Base-by-base conservation (phyloP, 148 eudicot genomes). In the Arctostaphylos glauca region DNA sequence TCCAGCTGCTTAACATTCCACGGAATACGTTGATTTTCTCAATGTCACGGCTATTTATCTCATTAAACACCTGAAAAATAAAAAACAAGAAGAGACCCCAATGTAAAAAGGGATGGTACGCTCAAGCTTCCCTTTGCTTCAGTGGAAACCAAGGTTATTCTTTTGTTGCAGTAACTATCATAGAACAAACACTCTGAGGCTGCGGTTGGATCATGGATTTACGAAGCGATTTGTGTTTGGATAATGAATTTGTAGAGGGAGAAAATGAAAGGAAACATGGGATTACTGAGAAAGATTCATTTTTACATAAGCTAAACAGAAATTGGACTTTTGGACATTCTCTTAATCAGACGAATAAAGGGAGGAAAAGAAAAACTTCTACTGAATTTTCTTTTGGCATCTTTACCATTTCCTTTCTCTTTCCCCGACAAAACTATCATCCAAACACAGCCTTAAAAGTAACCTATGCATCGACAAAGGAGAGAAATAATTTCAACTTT, bases 41-140 rank as follows among this genome's bases (percentile, higher is more conserved):
- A 52, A 96, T 96, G 70, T 96, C 98, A 25, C 98, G 94, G 86
- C 99, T 96, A 87, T 96, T 96, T 84, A 96, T 89, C 83, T 96
- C 99, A 60, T 96, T 96, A 87, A 96, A 96, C 64, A 94, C 90
- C 99, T 96, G 91, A 12, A 82, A 76, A 68, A 16, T 9, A 6
- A 70, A 70, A 74, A 38, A n/a, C 19, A 62, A 18, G 38, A 83
- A 72, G n/a, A 60, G 38, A 31, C 38, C 0, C 38, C 0, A 31
- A 31, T 31, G 38, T 31, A 31, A 31, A 1, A 31, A 31, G 38
- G 38, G 38, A 31, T 31, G 38, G 38, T 31, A 31, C 38, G 38
- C 38, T 31, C 38, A 31, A 31, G 38, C 38, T 31, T 31, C 38
- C 38, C 38, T 31, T 31, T 31, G 38, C 38, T 31, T 31, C 38